Evolutionary conservation across 441 rosid species (phyloP), one percentile per base, ranked within the genome.

Genomic region (Adansonia madagascariensis): DNA sequence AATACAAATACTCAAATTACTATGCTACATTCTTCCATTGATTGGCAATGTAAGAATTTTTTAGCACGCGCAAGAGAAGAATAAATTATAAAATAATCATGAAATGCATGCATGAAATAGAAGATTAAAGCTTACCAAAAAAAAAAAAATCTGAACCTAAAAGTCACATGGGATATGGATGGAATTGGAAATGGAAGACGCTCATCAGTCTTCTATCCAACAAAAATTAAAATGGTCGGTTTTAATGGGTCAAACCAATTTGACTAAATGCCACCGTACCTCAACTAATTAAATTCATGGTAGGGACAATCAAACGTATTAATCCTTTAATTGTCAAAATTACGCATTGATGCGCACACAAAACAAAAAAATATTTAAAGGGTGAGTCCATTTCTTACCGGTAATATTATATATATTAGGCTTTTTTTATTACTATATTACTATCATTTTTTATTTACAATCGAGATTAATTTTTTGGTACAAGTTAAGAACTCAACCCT

Each of bases 191-290:
- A 63, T 9, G n/a, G n/a, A 62, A 62, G 1, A 4, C 4, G 14
- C 7, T 1, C 7, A 0, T 56, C 8, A 8, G 46, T 8, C 7
- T 8, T 43, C 2, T 8, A 17, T 0, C 22, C 60, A 17, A 17
- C 22, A 55, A 27, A 49, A 49, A 6, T 0, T 3, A 24, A 8
- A 71, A 4, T 52, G 79, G 73, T 66, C 79, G 79, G 79, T 55
- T 66, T 52, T 76, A 31, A 71, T 55, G 55, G 79, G 31, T 64
- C 22, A 64, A 75, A 62, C 12, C 35, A 50, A 8, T 31, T 64
- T n/a, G 67, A 35, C 27, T 5, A 7, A 59, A 17, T 31, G 20
- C 47, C 75, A n/a, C 49, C 47, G 7, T 35, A 39, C 69, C 69
- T 46, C 9, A n/a, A 41, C 9, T 35, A 7, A n/a, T 39, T 8